These are phyloP conservation scores for Alternaria sp. DNA, from an alignment of 2,329 filamentous ascomycete genomes.

Conservation along the genomic window DNA sequence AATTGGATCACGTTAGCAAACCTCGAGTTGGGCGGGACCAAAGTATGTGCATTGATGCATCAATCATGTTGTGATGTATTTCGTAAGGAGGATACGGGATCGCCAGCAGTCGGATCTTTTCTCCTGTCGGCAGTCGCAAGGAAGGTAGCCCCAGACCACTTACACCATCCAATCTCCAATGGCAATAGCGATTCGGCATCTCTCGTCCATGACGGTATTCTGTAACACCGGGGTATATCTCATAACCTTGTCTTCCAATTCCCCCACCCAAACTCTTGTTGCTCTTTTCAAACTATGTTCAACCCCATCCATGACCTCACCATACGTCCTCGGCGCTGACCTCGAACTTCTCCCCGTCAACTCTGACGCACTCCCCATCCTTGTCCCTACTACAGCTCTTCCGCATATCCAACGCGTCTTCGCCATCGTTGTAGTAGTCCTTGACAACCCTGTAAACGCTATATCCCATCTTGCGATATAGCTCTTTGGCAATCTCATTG, in stretches of 20 bases:
- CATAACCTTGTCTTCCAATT: neutral
- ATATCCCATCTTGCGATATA: conserved; percentile 91
- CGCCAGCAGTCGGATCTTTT: neutral
- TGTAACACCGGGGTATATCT: neutral
- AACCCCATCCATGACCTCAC: conserved; percentile 51
- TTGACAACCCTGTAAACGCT: conserved; percentile 87
- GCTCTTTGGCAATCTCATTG: conserved; percentile 83
- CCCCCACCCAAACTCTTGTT: no score
- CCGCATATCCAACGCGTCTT: conserved; percentile 97
- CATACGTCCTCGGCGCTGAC: conserved; percentile 89
- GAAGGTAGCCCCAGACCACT: neutral
- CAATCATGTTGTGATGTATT: neutral
- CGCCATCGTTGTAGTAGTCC: conserved; percentile 93
- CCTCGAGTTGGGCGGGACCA: neutral
- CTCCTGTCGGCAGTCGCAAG: neutral
- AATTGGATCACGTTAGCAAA: neutral
- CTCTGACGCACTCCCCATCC: conserved; percentile 76
- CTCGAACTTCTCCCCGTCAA: conserved; percentile 78
- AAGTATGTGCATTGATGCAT: neutral
- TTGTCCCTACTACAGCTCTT: conserved; percentile 86
- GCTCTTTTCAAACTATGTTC: neutral
- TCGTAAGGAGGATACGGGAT: neutral
- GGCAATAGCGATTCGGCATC: neutral
- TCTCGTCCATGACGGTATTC: neutral
- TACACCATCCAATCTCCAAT: neutral